phyloP scores from a whole-genome alignment of 2,329 filamentous ascomycete species.

The Curvularia sp. region DNA sequence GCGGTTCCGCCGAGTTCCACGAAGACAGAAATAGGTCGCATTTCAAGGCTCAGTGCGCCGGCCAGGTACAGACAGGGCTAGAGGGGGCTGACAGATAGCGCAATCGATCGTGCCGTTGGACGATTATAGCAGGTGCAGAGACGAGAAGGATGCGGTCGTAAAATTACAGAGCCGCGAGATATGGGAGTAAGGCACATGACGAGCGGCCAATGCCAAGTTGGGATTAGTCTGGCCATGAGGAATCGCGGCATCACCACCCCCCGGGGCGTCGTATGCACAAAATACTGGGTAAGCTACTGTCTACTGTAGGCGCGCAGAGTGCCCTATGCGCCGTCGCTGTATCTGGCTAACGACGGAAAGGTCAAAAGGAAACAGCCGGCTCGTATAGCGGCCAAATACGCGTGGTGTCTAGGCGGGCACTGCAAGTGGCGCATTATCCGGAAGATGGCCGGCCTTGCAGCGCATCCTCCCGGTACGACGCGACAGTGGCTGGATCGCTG shows the following conservation, averaged over 20 bases:
- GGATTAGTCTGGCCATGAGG: background rate
- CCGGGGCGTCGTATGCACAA: background rate
- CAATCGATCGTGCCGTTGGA: too few species aligned
- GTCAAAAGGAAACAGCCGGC: background rate
- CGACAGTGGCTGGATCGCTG: too few species aligned
- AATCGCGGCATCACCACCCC: too few species aligned
- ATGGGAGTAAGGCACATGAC: too few species aligned
- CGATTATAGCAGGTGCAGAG: too few species aligned
- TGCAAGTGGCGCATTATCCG: background rate
- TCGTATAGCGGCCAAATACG: background rate
- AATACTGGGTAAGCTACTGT: background rate
- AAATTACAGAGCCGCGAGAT: too few species aligned
- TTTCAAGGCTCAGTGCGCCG: too few species aligned
- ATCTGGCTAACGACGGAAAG: background rate
- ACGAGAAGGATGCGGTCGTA: too few species aligned
- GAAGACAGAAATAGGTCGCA: too few species aligned
- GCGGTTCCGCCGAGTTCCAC: background rate
- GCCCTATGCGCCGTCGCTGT: background rate
- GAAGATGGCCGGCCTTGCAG: background rate
- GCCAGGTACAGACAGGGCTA: background rate
- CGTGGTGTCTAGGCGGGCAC: background rate
- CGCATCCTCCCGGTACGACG: background rate
- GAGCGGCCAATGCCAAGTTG: background rate
- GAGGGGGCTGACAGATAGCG: background rate
- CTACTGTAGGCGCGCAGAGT: background rate